Evolutionary conservation across 306 rosid genomes (phyloP).

Genomic region (Prinsepia uniflora): DNA sequence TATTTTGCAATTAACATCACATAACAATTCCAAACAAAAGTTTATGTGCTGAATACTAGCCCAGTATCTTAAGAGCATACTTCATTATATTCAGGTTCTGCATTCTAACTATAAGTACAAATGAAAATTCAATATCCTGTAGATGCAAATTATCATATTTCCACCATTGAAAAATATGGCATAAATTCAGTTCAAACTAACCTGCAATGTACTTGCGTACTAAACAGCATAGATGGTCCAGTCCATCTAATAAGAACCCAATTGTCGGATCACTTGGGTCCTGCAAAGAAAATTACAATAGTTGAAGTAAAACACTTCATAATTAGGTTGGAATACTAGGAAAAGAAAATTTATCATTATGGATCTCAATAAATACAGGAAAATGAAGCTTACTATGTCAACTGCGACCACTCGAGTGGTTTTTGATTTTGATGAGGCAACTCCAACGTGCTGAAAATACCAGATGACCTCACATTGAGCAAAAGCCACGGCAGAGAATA

Average conservation of each 20-base stretch:
- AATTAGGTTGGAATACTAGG: slow-evolving; percentile 18
- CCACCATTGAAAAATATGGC: not conserved
- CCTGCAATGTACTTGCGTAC: slow-evolving; percentile 97
- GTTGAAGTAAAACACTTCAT: slow-evolving; percentile 34
- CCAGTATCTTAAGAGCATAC: not conserved
- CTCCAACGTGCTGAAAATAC: slow-evolving; percentile 94
- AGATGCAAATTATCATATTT: not conserved
- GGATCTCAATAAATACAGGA: slow-evolving; percentile 17
- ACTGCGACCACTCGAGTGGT: slow-evolving; percentile 67
- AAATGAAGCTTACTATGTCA: slow-evolving; percentile 63
- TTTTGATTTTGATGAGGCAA: slow-evolving; percentile 82
- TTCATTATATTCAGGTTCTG: not conserved
- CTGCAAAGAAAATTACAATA: slow-evolving; percentile 40
- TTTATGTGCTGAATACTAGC: not conserved
- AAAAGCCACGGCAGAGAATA: slow-evolving; percentile 96
- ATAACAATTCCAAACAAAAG: not conserved
- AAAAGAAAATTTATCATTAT: not conserved
- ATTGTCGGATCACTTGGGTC: slow-evolving; percentile 96
- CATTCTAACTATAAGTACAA: not conserved
- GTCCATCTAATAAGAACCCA: slow-evolving; percentile 92
- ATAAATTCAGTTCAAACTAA: slow-evolving; percentile 31
- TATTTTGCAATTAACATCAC: not conserved
- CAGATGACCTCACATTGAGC: slow-evolving; percentile 94
- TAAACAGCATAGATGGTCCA: slow-evolving; percentile 89
- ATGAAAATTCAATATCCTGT: not conserved